phyloP scores from a whole-genome alignment of 257 asterid species.

The Pogostemon cablin region DNA sequence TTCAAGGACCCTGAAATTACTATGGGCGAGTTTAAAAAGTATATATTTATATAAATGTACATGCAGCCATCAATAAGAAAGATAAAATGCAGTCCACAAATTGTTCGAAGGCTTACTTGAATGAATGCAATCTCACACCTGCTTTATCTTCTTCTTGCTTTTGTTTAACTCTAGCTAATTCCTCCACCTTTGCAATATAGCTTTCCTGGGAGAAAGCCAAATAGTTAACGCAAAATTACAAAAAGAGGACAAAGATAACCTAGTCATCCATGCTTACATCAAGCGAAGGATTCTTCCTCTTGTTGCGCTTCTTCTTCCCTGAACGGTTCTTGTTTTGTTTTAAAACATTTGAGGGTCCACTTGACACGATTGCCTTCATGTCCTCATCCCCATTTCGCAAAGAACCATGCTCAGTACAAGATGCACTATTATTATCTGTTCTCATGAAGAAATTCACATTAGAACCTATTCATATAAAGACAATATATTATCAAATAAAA shows the following conservation, averaged over 20 bases:
- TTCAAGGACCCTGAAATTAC: slow-evolving; percentile 53
- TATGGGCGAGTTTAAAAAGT: slow-evolving; percentile 30
- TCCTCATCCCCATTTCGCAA: slow-evolving; percentile 39
- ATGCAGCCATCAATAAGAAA: slow-evolving; percentile 10
- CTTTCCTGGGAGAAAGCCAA: slow-evolving; percentile 55
- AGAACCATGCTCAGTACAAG: slow-evolving; percentile 38
- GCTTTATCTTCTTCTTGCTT: slow-evolving; percentile 80
- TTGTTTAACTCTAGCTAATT: slow-evolving; percentile 78
- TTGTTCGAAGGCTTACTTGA: slow-evolving; percentile 52
- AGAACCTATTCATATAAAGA: slow-evolving; percentile 26
- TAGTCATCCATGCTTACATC: slow-evolving; percentile 50
- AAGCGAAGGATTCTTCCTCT: slow-evolving; percentile 38
- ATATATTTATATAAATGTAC: slow-evolving; percentile 23
- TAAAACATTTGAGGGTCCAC: slow-evolving; percentile 34
- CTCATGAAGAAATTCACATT: slow-evolving; percentile 31
- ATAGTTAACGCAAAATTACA: slow-evolving; percentile 19
- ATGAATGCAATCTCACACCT: slow-evolving; percentile 79
- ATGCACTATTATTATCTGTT: slow-evolving; percentile 36
- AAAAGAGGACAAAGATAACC: slow-evolving; percentile 16
- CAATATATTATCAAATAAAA: slow-evolving; percentile 5
- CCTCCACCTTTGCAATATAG: slow-evolving; percentile 72
- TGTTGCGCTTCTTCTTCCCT: slow-evolving; percentile 40
- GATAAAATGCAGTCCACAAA: slow-evolving; percentile 6
- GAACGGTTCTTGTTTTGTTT: slow-evolving; percentile 37
- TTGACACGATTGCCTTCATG: slow-evolving; percentile 37